Evolutionary conservation across 208 protist genomes (phyloP).

Genomic region (Vickermania ingenoplastis): DNA sequence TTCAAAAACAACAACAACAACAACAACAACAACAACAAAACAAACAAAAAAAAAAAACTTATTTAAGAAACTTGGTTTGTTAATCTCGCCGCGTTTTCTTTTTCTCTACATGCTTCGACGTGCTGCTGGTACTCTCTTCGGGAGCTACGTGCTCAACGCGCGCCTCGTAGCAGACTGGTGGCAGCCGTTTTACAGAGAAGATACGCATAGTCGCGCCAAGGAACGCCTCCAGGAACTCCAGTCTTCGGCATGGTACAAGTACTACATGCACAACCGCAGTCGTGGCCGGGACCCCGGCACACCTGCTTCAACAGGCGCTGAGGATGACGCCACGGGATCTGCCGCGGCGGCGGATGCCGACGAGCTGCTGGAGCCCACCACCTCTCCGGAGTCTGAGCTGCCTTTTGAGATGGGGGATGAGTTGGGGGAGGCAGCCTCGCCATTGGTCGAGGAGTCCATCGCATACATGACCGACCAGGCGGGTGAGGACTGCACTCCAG

Average conservation of each 20-base stretch:
- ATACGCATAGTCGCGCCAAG: slow-evolving; percentile 38
- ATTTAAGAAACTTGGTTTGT: too few species aligned
- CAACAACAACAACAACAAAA: too few species aligned
- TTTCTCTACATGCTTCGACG: too few species aligned
- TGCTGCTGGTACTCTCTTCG: slow-evolving; percentile 8
- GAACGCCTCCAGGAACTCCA: slow-evolving; percentile 20
- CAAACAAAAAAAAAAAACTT: too few species aligned
- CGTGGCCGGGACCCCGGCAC: too few species aligned
- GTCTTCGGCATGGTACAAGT: not conserved
- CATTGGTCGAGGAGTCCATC: not conserved
- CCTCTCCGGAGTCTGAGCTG: not conserved
- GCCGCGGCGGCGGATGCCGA: not conserved
- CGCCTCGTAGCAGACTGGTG: slow-evolving; percentile 73
- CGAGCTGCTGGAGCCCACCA: not conserved
- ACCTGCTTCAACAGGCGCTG: not conserved
- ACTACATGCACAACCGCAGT: not conserved
- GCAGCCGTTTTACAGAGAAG: slow-evolving; percentile 69
- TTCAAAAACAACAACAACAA: too few species aligned
- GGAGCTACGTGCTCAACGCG: slow-evolving; percentile 48
- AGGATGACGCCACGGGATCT: not conserved
- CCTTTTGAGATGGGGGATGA: not conserved
- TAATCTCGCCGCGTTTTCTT: too few species aligned
- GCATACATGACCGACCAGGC: not conserved
- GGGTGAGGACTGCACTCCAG: not conserved
- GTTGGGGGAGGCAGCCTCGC: not conserved